These are phyloP conservation scores for Starmerella floricola DNA, from an alignment of 805 yeast genomes.

Conservation along the genomic window DNA sequence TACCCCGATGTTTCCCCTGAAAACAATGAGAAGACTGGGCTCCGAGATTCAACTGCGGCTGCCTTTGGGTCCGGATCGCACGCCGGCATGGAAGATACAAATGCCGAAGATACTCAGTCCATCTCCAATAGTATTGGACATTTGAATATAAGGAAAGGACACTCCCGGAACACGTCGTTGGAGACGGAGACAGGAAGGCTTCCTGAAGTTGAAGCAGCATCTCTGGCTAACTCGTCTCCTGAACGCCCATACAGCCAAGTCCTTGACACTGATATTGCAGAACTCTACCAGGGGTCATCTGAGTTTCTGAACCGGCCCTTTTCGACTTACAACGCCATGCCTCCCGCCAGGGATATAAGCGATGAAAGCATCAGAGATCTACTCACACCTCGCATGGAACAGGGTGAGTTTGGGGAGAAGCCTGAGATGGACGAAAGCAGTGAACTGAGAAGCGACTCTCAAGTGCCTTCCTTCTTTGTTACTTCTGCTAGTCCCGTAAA, in stretches of 20 bases:
- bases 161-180: conserved; percentile 8
- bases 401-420: conserved; percentile 7
- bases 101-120: background rate
- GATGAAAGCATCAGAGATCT: conserved; percentile 22
- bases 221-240: background rate
- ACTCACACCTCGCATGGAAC: conserved; percentile 21
- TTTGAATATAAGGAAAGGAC: conserved; percentile 9
- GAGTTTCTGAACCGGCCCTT: conserved; percentile 25
- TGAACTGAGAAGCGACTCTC: background rate
- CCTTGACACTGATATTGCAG: conserved; percentile 27
- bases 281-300: conserved; percentile 25
- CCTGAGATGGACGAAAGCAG: background rate
- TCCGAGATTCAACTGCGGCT: too few species aligned
- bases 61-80: too few species aligned
- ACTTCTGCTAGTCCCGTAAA: conserved; percentile 15
- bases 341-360: conserved; percentile 18
- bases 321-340: conserved; percentile 21
- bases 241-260: conserved; percentile 10
- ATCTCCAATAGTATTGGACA: background rate
- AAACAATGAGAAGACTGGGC: too few species aligned
- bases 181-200: background rate
- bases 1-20: too few species aligned
- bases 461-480: conserved; percentile 10
- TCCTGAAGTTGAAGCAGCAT: background rate
- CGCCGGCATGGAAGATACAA: conserved; percentile 4